Evolutionary conservation across 345 rosid species (phyloP), one percentile per base, ranked within the genome.

Genomic region (Brassica rapa): DNA sequence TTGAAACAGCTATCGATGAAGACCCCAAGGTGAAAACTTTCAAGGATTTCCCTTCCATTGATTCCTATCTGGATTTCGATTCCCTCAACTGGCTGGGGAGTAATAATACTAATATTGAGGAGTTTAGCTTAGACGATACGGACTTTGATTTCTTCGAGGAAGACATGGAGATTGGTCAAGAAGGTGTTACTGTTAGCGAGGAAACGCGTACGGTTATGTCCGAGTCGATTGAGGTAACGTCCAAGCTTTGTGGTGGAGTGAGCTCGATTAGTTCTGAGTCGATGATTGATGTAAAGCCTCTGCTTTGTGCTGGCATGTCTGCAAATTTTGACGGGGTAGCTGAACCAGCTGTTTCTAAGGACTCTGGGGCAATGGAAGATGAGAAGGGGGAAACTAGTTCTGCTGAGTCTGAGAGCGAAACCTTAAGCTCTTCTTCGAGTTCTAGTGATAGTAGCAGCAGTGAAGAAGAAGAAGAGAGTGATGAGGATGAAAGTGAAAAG

Each of bases 21-120:
- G 78, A 77, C 73, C 60, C 21, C 85, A 27, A 27, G 29, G 29
- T 27, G 29, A 32, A 4, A 4, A 32, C 35, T 32, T 32, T 32
- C 35, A 32, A 32, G 35, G 82, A 84, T 37, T 68, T 68, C 55
- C 69, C 86, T 56, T 84, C 89, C 19, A 21, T 80, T 29, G 93
- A 90, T 83, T 82, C 90, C 0, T 86, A 85, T 76, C 82, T 88
- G 11, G 92, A 89, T 80, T 90, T 90, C 59, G 93, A 89, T 35
- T 83, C 87, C n/a, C 75, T 85, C 27, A 86, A 84, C 25, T 89
- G 86, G 83, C 85, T 86, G 43, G 91, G 79, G 62, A 86, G 43
- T 37, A 8, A 65, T 77, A 79, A 62, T 19, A 19, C 19, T 19
- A 82, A 76, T 27, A 56, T 27, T 9, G 84, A 72, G 4, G 70